Base-by-base conservation (phyloP, 2,329 filamentous ascomycete species). In the Talaromyces funiculosus region DNA sequence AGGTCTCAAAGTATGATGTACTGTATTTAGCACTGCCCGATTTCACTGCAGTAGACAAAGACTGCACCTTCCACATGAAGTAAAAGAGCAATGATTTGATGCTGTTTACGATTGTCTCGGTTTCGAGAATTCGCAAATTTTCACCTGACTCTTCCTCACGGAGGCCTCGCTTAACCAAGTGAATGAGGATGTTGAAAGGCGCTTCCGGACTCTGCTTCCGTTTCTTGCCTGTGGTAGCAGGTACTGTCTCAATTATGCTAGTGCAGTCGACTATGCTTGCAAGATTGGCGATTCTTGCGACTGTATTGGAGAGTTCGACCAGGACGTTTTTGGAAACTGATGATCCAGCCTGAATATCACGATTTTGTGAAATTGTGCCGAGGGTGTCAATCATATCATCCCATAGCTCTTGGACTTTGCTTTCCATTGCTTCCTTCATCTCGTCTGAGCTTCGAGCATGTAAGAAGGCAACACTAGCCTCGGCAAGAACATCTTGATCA, bases 1-100 rank as follows among this genome's bases (percentile, higher is more conserved):
- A 81, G 0, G 86, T 84, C 65, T 87, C 83, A 47, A 90, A 86
- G 43, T 90, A 79, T 62, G 86, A 84, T 24, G 79, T 82, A 61
- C 83, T 79, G 69, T 88, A 87, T 1, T 78, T 77, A 22, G 82
- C 80, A 45, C 85, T 82, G 26, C 81, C 80, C 9, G 74, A 68
- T 16, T 80, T 76, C 37, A 90, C 73, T 16, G 82, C 74, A 58
- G 81, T 78, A 63, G 81, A 79, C 62, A 90, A 69, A 57, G 81
- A 79, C 57, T 85, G 84, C 22, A 89, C 83, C 71, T 94, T 93
- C 94, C 94, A 99, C 86, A 96, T 90, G 71, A 97, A 96, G 77
- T 97, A 97, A 75, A 95, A 91, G 51, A 92, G 82, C 55, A 89
- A 82, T 1, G 87, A 82, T 65, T 89, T 88, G 68, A 95, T 89